Conservation (phyloP, 495 filamentous ascomycete genomes). For the Ascodesmis nigricans region DNA sequence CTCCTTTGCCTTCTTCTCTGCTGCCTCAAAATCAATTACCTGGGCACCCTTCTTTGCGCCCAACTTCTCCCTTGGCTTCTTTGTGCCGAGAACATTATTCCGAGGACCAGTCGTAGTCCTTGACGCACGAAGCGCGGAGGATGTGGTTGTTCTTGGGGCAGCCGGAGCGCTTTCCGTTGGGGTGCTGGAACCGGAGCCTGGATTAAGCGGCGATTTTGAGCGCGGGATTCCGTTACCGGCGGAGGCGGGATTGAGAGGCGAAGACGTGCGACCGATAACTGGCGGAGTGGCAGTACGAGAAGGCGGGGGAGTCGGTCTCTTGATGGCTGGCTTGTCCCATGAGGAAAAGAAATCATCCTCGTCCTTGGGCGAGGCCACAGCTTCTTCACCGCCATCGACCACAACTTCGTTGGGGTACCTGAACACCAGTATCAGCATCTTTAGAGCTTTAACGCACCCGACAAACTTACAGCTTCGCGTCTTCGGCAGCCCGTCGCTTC, state of each 20-base stretch:
- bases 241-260: conserved; percentile 45
- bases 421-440: conserved; percentile 7
- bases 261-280: conserved; percentile 57
- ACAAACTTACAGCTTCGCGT: conserved; percentile 49
- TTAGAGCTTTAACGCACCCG: conserved; percentile 2
- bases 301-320: conserved; percentile 81
- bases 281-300: conserved; percentile 81
- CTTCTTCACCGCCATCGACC: conserved; percentile 53
- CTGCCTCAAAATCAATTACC: conserved; percentile 83
- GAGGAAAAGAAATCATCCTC: conserved; percentile 96
- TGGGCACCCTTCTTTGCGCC: conserved; percentile 75
- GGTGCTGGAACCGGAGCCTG: conserved; percentile 33
- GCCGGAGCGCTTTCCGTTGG: conserved; percentile 29
- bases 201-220: conserved; percentile 60
- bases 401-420: conserved; percentile 75
- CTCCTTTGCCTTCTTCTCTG: conserved; percentile 88
- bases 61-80: conserved; percentile 67
- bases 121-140: conserved; percentile 50
- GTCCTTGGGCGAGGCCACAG: conserved; percentile 49
- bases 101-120: conserved; percentile 38
- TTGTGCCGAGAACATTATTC: conserved; percentile 65
- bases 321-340: conserved; percentile 95
- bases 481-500: conserved; percentile 54
- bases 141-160: conserved; percentile 49
- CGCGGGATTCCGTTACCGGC: conserved; percentile 42